Conservation (phyloP, 2,329 filamentous ascomycete genomes). For the Aspergillus sp. region DNA sequence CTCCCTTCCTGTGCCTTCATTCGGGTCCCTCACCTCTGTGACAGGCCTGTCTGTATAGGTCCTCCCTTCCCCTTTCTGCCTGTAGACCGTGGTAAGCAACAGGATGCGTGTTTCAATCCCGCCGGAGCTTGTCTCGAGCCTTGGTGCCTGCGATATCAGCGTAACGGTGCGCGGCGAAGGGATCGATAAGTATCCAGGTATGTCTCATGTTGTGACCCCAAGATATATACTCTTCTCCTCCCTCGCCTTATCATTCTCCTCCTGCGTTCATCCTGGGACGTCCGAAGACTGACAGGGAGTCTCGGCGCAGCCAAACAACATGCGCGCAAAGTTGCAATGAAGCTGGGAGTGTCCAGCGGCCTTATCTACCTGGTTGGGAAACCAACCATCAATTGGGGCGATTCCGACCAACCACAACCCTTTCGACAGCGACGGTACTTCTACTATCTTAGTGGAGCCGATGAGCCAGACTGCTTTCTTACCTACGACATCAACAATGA, state of each 20-base stretch:
- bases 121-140: conserved; percentile 16
- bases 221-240: background rate
- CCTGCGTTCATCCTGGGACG: background rate
- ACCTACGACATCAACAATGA: conserved; percentile 63
- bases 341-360: conserved; percentile 47
- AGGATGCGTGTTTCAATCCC: background rate
- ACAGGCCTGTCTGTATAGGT: background rate
- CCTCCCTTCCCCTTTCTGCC: background rate
- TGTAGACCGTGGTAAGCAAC: background rate
- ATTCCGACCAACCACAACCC: conserved; percentile 59
- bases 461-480: conserved; percentile 57
- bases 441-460: conserved; percentile 60
- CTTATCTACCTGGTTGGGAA: conserved; percentile 61
- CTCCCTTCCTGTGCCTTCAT: background rate
- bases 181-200: conserved; percentile 47
- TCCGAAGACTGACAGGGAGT: conserved; percentile 1
- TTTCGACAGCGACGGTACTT: conserved; percentile 65
- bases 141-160: conserved; percentile 34
- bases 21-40: background rate
- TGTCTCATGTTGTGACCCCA: background rate
- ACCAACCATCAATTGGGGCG: conserved; percentile 53
- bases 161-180: conserved; percentile 31
- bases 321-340: conserved; percentile 48
- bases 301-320: conserved; percentile 50
- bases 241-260: background rate